Percentiles rank a stretch among this genome's conserved stretches.
Conservation (phyloP, 2,329 filamentous ascomycete species). For the Xylariaceae sp. region DNA sequence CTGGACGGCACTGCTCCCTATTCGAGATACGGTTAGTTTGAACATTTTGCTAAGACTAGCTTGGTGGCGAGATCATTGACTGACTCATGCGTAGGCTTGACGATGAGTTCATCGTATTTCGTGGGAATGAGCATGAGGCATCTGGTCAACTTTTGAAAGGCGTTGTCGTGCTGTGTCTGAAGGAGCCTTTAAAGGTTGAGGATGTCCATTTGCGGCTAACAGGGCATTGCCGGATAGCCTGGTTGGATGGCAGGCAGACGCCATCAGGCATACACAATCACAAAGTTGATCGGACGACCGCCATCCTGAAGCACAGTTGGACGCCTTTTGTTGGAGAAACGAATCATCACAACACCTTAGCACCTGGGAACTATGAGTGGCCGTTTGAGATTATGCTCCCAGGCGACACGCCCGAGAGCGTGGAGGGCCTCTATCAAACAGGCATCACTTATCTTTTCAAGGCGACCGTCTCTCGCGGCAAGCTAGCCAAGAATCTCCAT, state of each 20-base stretch:
- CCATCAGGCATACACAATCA: constrained; percentile 65
- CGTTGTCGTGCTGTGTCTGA: constrained; percentile 75
- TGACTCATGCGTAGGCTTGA: constrained; percentile 63
- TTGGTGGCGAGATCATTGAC: not conserved
- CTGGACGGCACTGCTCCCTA: constrained; percentile 58
- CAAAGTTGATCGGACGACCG: constrained; percentile 63
- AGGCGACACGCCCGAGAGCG: constrained; percentile 79
- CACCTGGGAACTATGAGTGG: constrained; percentile 82
- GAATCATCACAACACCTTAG: constrained; percentile 64
- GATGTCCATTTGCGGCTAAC: constrained; percentile 75
- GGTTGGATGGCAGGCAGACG: constrained; percentile 53
- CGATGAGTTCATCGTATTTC: constrained; percentile 79
- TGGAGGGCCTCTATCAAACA: constrained; percentile 86
- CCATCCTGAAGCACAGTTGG: constrained; percentile 75
- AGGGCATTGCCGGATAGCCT: constrained; percentile 73
- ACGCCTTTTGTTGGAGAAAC: constrained; percentile 65
- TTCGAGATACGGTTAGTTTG: constrained; percentile 64
- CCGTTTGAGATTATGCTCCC: constrained; percentile 79
- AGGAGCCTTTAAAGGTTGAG: constrained; percentile 72
- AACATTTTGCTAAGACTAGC: not conserved
- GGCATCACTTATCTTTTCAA: constrained; percentile 91
- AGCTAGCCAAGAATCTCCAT: constrained; percentile 86
- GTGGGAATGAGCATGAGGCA: constrained; percentile 76
- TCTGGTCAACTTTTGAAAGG: constrained; percentile 78
- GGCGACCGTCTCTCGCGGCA: constrained; percentile 85